These are phyloP conservation scores for Daldinia bambusicola DNA, from an alignment of 495 filamentous ascomycete genomes.

Conservation along the genomic window DNA sequence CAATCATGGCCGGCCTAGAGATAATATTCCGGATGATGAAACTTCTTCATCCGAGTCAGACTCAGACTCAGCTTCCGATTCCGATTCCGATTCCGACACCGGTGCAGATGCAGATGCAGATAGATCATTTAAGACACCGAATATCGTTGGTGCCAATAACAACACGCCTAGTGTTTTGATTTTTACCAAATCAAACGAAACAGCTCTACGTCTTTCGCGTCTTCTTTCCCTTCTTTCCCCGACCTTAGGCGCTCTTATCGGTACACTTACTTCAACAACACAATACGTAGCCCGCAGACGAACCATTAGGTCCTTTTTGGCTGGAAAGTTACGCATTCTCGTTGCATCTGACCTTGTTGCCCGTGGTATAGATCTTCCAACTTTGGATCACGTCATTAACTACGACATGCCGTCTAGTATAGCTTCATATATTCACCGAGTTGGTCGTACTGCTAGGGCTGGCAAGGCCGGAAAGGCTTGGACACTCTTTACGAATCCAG, in stretches of 20 bases:
- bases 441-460: conserved; percentile 89
- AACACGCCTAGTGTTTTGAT: conserved; percentile 69
- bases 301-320: conserved; percentile 70
- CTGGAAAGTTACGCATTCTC: conserved; percentile 73
- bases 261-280: conserved; percentile 79
- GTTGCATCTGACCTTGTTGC: conserved; percentile 93
- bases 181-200: conserved; percentile 89
- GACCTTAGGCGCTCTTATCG: conserved; percentile 63
- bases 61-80: conserved; percentile 41
- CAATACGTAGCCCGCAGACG: conserved; percentile 68
- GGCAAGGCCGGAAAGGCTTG: conserved; percentile 80
- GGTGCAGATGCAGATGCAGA: conserved; percentile 34
- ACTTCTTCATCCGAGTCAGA: conserved; percentile 50
- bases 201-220: conserved; percentile 79
- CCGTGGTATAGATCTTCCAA: conserved; percentile 86
- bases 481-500: conserved; percentile 79
- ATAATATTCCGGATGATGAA: conserved; percentile 40
- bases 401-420: conserved; percentile 89
- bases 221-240: conserved; percentile 78
- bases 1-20: neutral
- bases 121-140: conserved; percentile 14
- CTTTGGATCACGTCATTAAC: conserved; percentile 86
- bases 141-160: conserved; percentile 6
- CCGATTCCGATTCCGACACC: conserved; percentile 35
- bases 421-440: conserved; percentile 89